phyloP scores from a whole-genome alignment of 129 eudicot species.

The Silybum marianum region DNA sequence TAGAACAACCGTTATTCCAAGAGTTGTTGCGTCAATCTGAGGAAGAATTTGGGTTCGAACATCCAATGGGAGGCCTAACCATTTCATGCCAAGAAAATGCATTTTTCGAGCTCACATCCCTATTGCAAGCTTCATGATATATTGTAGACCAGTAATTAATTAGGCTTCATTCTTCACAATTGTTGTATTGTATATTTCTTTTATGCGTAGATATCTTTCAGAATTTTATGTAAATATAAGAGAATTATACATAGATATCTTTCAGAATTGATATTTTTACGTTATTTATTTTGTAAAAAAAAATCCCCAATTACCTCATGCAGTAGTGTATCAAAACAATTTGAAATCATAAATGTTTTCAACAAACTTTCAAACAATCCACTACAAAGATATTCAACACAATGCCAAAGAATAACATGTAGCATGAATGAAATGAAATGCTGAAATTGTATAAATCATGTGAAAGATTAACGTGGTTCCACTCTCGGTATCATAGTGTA shows the following conservation, averaged over 20 bases:
- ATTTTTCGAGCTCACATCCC: constrained; percentile 21
- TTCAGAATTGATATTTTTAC: not conserved
- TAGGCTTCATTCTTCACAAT: not conserved
- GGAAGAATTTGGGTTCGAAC: constrained; percentile 30
- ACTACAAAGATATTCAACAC: not conserved
- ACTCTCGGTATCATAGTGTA: not conserved
- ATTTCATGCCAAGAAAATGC: constrained; percentile 30
- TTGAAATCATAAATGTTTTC: not conserved
- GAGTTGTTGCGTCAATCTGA: constrained; percentile 28
- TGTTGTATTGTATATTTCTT: no score
- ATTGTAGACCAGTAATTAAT: not conserved
- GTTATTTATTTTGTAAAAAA: not conserved
- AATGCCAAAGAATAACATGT: no score
- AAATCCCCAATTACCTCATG: not conserved
- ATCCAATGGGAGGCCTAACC: constrained; percentile 35
- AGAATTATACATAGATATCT: not conserved
- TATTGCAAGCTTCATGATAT: constrained; percentile 2
- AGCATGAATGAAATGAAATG: not conserved
- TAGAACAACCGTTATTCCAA: constrained; percentile 31
- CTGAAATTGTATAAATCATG: not conserved
- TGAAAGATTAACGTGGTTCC: not conserved
- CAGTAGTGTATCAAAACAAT: not conserved
- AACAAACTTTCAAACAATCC: not conserved
- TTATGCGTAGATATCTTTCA: not conserved
- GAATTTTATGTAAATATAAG: not conserved